Evolutionary conservation across 371 early-diverging fungal genomes (phyloP).

Genomic region (Smittium culicis): DNA sequence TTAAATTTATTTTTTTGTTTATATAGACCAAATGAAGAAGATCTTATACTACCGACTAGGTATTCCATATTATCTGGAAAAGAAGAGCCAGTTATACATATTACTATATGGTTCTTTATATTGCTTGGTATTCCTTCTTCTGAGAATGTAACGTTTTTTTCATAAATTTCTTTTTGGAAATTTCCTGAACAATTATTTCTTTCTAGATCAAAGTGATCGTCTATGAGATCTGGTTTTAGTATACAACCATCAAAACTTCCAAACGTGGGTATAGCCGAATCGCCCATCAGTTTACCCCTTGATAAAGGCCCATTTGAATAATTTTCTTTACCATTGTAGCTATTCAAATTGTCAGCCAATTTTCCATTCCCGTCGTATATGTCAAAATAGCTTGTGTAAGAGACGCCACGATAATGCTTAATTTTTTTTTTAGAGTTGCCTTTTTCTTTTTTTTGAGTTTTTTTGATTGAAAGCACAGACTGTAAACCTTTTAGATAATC

Average conservation of each 20-base stretch:
- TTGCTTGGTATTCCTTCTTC: slow-evolving; percentile 23
- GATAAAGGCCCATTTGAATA: background rate
- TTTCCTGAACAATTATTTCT: background rate
- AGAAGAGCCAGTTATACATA: slow-evolving; percentile 31
- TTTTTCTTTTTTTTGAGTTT: background rate
- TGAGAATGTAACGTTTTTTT: background rate
- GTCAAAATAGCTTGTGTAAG: background rate
- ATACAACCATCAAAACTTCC: background rate
- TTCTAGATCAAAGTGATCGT: background rate
- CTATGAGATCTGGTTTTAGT: background rate
- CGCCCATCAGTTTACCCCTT: background rate
- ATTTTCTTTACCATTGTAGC: background rate
- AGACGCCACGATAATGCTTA: background rate
- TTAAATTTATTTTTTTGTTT: slow-evolving; percentile 1
- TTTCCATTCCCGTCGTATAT: background rate
- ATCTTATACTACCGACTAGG: slow-evolving; percentile 35
- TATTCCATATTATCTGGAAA: slow-evolving; percentile 38
- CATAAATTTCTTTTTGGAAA: background rate
- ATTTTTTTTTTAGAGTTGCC: background rate
- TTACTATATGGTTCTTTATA: slow-evolving; percentile 31
- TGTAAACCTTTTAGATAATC: background rate
- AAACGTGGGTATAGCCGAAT: background rate
- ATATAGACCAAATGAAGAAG: slow-evolving; percentile 9
- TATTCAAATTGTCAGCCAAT: background rate
- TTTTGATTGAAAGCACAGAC: background rate